Evolutionary conservation across 805 yeast genomes (phyloP).

Genomic region (Metschnikowia gelsemii): DNA sequence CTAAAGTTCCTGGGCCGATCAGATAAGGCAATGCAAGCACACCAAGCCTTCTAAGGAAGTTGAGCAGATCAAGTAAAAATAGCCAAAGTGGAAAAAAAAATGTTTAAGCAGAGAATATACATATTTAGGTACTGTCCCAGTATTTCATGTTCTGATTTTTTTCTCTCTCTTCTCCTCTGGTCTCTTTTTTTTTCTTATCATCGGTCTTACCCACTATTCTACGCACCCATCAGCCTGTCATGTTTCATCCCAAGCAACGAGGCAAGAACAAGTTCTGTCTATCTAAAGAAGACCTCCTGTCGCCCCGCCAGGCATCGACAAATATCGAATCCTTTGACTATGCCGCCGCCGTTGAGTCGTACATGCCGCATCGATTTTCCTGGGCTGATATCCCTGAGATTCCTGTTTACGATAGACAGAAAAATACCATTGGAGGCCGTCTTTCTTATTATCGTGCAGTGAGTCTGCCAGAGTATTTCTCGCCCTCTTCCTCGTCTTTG

Average conservation of each 20-base stretch:
- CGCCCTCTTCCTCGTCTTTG: neutral
- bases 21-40: neutral
- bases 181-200: neutral
- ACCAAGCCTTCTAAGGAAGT: neutral
- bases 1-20: too few species aligned
- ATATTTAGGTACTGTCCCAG: neutral
- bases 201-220: neutral
- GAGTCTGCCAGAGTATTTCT: slow-evolving; percentile 4
- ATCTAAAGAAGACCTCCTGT: slow-evolving; percentile 4
- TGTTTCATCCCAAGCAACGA: slow-evolving; percentile 12
- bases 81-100: too few species aligned
- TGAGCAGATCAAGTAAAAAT: too few species aligned
- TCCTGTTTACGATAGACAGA: slow-evolving; percentile 24
- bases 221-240: slow-evolving; percentile 2
- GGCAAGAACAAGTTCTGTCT: slow-evolving; percentile 5
- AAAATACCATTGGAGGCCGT: slow-evolving; percentile 25
- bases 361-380: slow-evolving; percentile 27
- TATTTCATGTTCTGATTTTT: neutral
- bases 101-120: too few species aligned
- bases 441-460: slow-evolving; percentile 15
- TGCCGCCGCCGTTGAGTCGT: slow-evolving; percentile 28
- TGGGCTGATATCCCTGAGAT: slow-evolving; percentile 31
- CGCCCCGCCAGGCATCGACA: slow-evolving; percentile 4
- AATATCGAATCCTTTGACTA: slow-evolving; percentile 24
- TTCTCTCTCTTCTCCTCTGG: neutral